phyloP scores from a whole-genome alignment of 2,329 filamentous ascomycete species.

The Karstenula rhodostoma region DNA sequence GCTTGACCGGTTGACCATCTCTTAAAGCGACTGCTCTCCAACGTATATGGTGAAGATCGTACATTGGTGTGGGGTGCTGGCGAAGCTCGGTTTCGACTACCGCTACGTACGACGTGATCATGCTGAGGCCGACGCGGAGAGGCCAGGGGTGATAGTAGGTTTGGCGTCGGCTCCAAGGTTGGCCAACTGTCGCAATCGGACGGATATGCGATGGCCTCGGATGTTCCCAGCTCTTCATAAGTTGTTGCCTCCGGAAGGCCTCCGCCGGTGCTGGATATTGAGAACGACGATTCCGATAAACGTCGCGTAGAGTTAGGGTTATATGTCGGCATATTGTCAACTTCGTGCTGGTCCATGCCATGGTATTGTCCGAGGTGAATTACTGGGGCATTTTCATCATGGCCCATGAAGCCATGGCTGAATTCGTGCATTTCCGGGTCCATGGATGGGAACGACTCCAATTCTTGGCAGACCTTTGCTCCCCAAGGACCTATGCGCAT shows the following conservation, averaged over 20 bases:
- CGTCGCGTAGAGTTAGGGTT: constrained; percentile 65
- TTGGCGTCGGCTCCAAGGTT: constrained; percentile 72
- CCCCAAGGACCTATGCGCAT: constrained; percentile 48
- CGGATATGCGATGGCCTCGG: constrained; percentile 70
- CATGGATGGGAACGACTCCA: constrained; percentile 49
- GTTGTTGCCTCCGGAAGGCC: constrained; percentile 72
- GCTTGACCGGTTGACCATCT: constrained; percentile 75
- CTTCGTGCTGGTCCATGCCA: constrained; percentile 42
- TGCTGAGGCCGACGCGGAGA: constrained; percentile 73
- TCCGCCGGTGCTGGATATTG: constrained; percentile 69
- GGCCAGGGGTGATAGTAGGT: constrained; percentile 74
- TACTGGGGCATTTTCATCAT: constrained; percentile 52
- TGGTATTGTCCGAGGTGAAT: constrained; percentile 51
- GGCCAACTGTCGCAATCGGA: constrained; percentile 69
- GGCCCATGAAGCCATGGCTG: constrained; percentile 45
- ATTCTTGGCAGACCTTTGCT: constrained; percentile 49
- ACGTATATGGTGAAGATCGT: constrained; percentile 74
- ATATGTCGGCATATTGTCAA: constrained; percentile 38
- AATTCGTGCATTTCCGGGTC: constrained; percentile 50
- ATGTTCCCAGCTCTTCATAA: constrained; percentile 75
- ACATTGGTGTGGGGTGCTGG: constrained; percentile 74
- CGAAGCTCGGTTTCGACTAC: constrained; percentile 73
- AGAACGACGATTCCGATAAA: constrained; percentile 77
- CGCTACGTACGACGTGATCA: constrained; percentile 56
- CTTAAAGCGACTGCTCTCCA: constrained; percentile 73